Percentiles rank a stretch among this genome's conserved stretches.
Conservation (phyloP, 306 rosid species). For the Vachellia collinsii region DNA sequence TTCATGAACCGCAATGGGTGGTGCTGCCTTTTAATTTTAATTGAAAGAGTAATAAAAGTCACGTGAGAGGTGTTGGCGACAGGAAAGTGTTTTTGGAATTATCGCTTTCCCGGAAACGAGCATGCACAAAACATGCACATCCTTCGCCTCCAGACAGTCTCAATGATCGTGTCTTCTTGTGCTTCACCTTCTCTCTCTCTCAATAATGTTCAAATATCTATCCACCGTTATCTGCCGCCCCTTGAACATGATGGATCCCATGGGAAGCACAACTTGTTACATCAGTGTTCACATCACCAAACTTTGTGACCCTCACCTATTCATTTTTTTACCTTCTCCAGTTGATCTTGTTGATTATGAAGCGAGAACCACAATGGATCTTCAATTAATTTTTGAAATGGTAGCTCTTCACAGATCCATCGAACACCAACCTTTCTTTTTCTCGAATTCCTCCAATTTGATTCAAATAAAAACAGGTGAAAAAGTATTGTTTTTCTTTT, state of each 20-base stretch:
- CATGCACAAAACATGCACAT: conserved; percentile 13
- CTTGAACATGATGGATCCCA: neutral
- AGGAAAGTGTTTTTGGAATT: neutral
- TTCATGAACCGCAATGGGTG: neutral
- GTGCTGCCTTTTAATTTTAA: too few relatives aligned
- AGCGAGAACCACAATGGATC: neutral
- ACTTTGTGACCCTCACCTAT: neutral
- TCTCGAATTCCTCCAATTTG: neutral
- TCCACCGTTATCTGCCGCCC: too few relatives aligned
- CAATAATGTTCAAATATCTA: too few relatives aligned
- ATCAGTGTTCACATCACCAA: neutral
- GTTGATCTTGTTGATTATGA: neutral
- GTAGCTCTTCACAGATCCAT: neutral
- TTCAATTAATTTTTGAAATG: neutral
- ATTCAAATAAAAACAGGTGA: too few relatives aligned
- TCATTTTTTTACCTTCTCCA: too few relatives aligned
- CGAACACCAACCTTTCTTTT: neutral
- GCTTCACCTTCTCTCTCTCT: conserved; percentile 24
- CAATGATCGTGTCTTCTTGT: neutral
- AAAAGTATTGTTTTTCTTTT: too few relatives aligned
- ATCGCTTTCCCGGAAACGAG: neutral
- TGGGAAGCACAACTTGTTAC: neutral
- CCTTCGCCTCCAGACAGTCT: too few relatives aligned
- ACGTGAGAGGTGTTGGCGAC: neutral
- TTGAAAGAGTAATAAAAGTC: neutral